Base-by-base conservation (phyloP, 352 stramenopile genomes). In the Phytopythium chamaehyphon region DNA sequence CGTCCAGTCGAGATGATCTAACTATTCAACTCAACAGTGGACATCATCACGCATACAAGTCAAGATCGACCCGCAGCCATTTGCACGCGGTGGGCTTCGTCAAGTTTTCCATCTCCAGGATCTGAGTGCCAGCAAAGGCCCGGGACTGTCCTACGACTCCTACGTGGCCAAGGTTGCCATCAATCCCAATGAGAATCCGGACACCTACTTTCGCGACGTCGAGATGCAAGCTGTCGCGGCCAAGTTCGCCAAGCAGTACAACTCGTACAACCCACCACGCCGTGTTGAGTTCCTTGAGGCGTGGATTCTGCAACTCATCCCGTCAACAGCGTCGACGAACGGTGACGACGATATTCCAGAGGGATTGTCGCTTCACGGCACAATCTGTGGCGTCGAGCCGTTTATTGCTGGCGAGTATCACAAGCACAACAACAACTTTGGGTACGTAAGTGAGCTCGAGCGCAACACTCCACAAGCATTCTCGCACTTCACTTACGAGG, bases 401-500 rank as follows among this genome's bases (percentile, higher is more conserved):
- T 90, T 86, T 55, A 90, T 90, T 45, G 73, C 74, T 9, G 80
- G 80, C 21, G 80, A 90, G 37, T 90, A 90, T 57, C 80, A 86
- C 61, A 90, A 90, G 61, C 76, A 90, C 61, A 90, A 90, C 53
- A 90, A 90, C 64, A 90, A 90, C 61, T 88, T 79, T 60, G 80
- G 80, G 3, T 90, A 88, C 46, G 80, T 90, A 31, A 90, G 80
- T 38, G 76, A 90, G 19, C 50, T 88, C 16, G 77, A 88, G 47
- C 73, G 80, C n/a, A 90, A 88, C 55, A 90, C 80, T 0, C 80
- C 80, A 19, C 80, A 90, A 43, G 81, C 93, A 3, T 98, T 98
- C 61, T 96, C 85, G 1, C 89, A 95, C 28, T 94, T 95, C 64
- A 96, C 87, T 19, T 98, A 96, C 62, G 93, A 97, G 57, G 84